phyloP scores from a whole-genome alignment of 257 asterid species.

The Solanum ahanhuiri region DNA sequence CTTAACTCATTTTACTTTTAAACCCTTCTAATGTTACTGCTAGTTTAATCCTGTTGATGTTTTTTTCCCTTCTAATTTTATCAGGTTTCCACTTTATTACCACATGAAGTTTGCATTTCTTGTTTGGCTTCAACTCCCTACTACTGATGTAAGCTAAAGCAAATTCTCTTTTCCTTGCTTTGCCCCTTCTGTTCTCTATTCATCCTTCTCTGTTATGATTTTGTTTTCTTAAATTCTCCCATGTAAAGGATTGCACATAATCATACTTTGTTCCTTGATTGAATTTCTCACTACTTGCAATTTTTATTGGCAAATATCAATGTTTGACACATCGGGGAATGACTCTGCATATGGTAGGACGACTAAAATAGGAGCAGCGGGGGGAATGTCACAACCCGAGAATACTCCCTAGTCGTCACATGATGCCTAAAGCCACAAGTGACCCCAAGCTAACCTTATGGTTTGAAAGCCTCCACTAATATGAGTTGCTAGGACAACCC shows the following conservation, averaged over 20 bases:
- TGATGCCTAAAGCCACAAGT: background rate
- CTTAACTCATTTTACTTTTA: background rate
- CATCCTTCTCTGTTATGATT: background rate
- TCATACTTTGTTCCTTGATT: background rate
- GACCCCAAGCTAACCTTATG: background rate
- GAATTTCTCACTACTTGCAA: background rate
- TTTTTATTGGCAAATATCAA: background rate
- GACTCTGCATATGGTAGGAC: background rate
- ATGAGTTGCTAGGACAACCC: background rate
- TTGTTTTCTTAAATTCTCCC: background rate
- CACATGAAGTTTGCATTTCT: constrained; percentile 94
- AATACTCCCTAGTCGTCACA: background rate
- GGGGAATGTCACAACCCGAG: background rate
- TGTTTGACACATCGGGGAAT: background rate
- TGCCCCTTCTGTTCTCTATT: background rate
- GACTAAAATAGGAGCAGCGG: background rate
- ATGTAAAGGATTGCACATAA: background rate
- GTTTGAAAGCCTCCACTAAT: background rate
- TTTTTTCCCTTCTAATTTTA: constrained; percentile 5
- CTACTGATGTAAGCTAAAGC: constrained; percentile 55
- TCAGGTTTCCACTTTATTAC: constrained; percentile 85
- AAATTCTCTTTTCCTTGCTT: background rate
- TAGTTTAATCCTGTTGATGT: background rate
- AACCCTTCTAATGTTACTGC: background rate
- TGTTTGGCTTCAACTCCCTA: constrained; percentile 95